These are phyloP conservation scores for Pleurotus cornucopiae DNA, from an alignment of 768 basidiomycete species.

Conservation along the genomic window DNA sequence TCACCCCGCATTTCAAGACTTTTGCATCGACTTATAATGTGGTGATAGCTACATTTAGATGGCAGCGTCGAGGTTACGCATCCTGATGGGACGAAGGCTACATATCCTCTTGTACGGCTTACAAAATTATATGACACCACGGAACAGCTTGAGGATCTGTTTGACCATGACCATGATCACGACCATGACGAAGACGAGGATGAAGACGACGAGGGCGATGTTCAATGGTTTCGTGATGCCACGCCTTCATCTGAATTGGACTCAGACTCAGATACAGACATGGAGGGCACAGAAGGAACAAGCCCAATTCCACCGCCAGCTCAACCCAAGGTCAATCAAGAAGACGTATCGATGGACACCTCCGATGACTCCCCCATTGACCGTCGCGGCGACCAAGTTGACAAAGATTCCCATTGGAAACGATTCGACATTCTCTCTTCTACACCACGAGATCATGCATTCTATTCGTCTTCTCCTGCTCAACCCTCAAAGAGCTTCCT, in stretches of 20 bases:
- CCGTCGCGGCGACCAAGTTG: conserved; percentile 13
- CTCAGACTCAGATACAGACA: neutral
- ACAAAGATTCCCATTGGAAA: conserved; percentile 56
- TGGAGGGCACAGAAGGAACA: neutral
- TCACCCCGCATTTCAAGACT: conserved; percentile 1
- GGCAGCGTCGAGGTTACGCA: conserved; percentile 72
- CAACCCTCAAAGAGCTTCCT: conserved; percentile 74
- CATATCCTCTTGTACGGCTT: conserved; percentile 62
- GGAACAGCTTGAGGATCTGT: conserved; percentile 68
- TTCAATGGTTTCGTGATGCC: neutral
- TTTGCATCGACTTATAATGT: conserved; percentile 7
- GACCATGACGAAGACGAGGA: conserved; percentile 33
- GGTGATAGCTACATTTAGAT: conserved; percentile 61
- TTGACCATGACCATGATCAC: conserved; percentile 36
- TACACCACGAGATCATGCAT: conserved; percentile 82
- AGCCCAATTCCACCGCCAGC: conserved; percentile 11
- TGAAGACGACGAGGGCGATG: conserved; percentile 14
- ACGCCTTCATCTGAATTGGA: too few relatives aligned
- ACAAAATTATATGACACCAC: conserved; percentile 78
- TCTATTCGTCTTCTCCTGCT: conserved; percentile 52
- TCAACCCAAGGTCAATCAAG: conserved; percentile 12
- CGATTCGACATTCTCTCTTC: conserved; percentile 77
- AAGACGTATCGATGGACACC: too few relatives aligned
- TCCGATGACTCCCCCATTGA: too few relatives aligned
- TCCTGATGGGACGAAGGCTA: conserved; percentile 43